Conservation (phyloP, 2,329 filamentous ascomycete genomes). For the Fusarium falciforme region DNA sequence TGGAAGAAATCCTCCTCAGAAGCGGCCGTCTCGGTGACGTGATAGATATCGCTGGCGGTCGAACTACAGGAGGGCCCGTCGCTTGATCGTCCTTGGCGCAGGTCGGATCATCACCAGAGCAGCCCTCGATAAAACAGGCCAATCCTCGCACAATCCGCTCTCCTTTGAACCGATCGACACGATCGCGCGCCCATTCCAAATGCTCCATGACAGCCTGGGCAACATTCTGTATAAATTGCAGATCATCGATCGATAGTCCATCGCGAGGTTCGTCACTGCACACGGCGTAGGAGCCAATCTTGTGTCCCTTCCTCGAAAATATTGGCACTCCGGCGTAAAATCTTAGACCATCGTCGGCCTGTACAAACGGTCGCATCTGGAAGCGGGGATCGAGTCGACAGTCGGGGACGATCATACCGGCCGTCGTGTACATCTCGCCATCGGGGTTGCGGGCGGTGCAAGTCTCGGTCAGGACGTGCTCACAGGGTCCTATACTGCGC, state of each 20-base stretch:
- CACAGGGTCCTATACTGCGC: conserved; percentile 50
- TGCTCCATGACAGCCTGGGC: conserved; percentile 69
- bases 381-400: conserved; percentile 49
- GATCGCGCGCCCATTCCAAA: conserved; percentile 66
- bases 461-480: conserved; percentile 41
- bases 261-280: conserved; percentile 67
- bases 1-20: conserved; percentile 12
- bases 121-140: conserved; percentile 65
- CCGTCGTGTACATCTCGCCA: conserved; percentile 42
- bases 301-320: conserved; percentile 62
- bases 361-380: conserved; percentile 47
- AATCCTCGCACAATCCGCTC: conserved; percentile 67
- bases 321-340: conserved; percentile 66
- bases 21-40: conserved; percentile 19
- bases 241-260: conserved; percentile 59
- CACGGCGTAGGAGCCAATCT: conserved; percentile 71
- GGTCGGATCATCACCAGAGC: conserved; percentile 44
- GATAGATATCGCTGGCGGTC: conserved; percentile 34
- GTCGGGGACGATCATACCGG: conserved; percentile 47
- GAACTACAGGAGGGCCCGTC: conserved; percentile 12
- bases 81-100: conserved; percentile 18
- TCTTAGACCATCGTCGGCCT: conserved; percentile 47
- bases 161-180: conserved; percentile 62
- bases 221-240: conserved; percentile 68
- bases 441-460: conserved; percentile 40